Percentiles rank a stretch among this genome's conserved stretches.
These are phyloP conservation scores for Arachnomyces sp. DNA, from an alignment of 2,329 filamentous ascomycete genomes.

Conservation along the genomic window DNA sequence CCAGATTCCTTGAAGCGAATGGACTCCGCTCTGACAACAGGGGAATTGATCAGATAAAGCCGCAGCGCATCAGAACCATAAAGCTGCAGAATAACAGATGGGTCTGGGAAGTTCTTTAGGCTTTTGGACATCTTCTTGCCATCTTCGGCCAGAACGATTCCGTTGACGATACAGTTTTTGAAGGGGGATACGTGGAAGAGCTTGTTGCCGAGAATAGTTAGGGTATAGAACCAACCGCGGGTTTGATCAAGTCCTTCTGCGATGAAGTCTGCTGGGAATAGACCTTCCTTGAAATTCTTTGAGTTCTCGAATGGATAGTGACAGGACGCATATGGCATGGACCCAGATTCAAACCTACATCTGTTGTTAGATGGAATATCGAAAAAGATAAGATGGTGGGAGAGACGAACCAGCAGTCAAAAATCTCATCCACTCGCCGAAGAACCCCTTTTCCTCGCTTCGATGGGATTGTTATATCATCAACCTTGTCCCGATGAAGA, in stretches of 20 bases:
- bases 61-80: slow-evolving; percentile 90
- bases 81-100: slow-evolving; percentile 69
- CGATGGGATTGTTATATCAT: slow-evolving; percentile 88
- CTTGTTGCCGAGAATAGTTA: slow-evolving; percentile 80
- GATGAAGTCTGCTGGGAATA: slow-evolving; percentile 93
- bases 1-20: slow-evolving; percentile 85
- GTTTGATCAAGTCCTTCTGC: slow-evolving; percentile 91
- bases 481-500: slow-evolving; percentile 86
- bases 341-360: slow-evolving; percentile 92
- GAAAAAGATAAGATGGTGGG: too few species aligned
- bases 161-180: slow-evolving; percentile 94
- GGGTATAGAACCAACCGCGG: slow-evolving; percentile 92
- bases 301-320: slow-evolving; percentile 91
- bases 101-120: slow-evolving; percentile 92
- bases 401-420: slow-evolving; percentile 97
- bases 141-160: slow-evolving; percentile 86
- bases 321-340: slow-evolving; percentile 86
- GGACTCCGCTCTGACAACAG: slow-evolving; percentile 85
- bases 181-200: slow-evolving; percentile 80
- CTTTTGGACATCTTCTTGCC: slow-evolving; percentile 99
- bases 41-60: slow-evolving; percentile 94
- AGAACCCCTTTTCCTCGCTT: slow-evolving; percentile 79
- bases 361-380: too few species aligned
- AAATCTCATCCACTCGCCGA: slow-evolving; percentile 76
- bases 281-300: slow-evolving; percentile 68